phyloP scores from a whole-genome alignment of 352 stramenopile species.

The Blastocystis sp. region DNA sequence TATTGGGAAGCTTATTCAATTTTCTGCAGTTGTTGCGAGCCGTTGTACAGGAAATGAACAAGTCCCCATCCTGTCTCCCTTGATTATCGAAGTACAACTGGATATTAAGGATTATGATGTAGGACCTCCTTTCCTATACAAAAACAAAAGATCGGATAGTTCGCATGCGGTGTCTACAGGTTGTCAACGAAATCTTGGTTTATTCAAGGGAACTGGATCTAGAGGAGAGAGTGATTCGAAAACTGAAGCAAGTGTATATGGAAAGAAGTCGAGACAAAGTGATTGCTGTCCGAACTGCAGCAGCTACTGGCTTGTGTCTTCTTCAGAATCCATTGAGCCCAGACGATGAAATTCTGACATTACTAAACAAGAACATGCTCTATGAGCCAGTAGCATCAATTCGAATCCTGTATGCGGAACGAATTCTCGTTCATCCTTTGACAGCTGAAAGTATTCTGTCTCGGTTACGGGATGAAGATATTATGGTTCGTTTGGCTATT shows the following conservation, averaged over 20 bases:
- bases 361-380: constrained; percentile 26
- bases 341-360: neutral
- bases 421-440: constrained; percentile 22
- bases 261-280: constrained; percentile 48
- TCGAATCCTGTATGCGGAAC: neutral
- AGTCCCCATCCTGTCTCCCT: neutral
- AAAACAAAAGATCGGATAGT: constrained; percentile 22
- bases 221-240: neutral
- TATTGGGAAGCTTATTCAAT: neutral
- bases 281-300: constrained; percentile 10
- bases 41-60: constrained; percentile 12
- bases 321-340: constrained; percentile 1
- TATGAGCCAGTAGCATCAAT: constrained; percentile 11
- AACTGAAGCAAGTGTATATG: constrained; percentile 5
- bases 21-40: neutral
- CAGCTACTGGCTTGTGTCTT: constrained; percentile 23
- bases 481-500: constrained; percentile 3
- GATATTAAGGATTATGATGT: neutral
- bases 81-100: constrained; percentile 3
- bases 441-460: neutral
- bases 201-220: constrained; percentile 26
- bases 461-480: neutral
- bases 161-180: constrained; percentile 5
- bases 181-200: constrained; percentile 26
- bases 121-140: constrained; percentile 27